Percentiles rank a stretch among this genome's conserved stretches.
phyloP scores from a whole-genome alignment of 2,329 filamentous ascomycete species.

The Phaeosphaeriaceae sp. region DNA sequence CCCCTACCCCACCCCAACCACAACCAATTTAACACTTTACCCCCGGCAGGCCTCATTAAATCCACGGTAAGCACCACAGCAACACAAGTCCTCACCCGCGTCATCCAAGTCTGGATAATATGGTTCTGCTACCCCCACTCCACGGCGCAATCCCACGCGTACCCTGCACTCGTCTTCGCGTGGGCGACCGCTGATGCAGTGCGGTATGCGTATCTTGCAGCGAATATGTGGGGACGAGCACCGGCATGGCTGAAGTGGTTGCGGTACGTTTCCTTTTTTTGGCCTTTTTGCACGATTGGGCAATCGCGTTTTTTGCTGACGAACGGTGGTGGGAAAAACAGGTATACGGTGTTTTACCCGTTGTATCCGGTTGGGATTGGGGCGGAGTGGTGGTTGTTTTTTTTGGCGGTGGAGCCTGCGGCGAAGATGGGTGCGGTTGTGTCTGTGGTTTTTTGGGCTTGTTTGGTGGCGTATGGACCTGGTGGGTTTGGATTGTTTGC shows the following conservation, averaged over 20 bases:
- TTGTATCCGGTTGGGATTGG: slow-evolving; percentile 37
- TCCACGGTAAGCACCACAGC: slow-evolving; percentile 32
- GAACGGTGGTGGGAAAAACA: not conserved
- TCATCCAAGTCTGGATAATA: slow-evolving; percentile 38
- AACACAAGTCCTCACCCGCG: slow-evolving; percentile 30
- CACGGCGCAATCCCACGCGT: slow-evolving; percentile 24
- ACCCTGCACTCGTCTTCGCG: slow-evolving; percentile 25
- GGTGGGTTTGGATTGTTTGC: slow-evolving; percentile 28
- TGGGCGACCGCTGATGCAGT: slow-evolving; percentile 31
- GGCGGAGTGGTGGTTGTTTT: slow-evolving; percentile 37
- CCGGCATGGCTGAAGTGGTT: slow-evolving; percentile 23
- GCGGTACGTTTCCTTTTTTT: slow-evolving; percentile 12
- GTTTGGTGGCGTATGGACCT: slow-evolving; percentile 29
- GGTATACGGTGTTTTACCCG: slow-evolving; percentile 31
- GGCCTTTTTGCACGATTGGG: too few species aligned
- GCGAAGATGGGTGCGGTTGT: slow-evolving; percentile 15
- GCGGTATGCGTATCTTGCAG: slow-evolving; percentile 28
- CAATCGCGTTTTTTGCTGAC: not conserved
- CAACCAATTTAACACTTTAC: not conserved
- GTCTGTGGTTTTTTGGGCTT: slow-evolving; percentile 26
- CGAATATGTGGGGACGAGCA: slow-evolving; percentile 27
- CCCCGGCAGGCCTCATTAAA: slow-evolving; percentile 24
- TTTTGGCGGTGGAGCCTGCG: slow-evolving; percentile 16
- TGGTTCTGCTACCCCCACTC: slow-evolving; percentile 28
- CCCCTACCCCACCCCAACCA: not conserved